Base-by-base conservation (phyloP, 768 basidiomycete genomes). In the Mycena vulgaris region DNA sequence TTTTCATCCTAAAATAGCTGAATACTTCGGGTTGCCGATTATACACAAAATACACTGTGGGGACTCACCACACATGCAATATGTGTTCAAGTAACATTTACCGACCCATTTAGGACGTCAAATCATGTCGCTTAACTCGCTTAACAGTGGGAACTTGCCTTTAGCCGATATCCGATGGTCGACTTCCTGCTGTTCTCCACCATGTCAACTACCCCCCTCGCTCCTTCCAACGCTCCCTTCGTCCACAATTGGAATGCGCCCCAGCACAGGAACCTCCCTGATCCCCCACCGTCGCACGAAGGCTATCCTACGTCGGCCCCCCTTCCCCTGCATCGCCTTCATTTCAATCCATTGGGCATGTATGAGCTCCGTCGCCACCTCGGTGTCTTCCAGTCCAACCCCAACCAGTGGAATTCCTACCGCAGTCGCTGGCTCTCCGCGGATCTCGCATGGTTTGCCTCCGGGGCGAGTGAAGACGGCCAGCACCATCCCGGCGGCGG, bases 361-460 rank as follows among this genome's bases (percentile, higher is more conserved):
- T 64, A 17, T 30, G 53, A 64, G 0, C 40, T 64, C 0, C 42
- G 63, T 0, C 63, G 53, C 16, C 63, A 30, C 16, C 52, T 65
- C 4, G 52, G 52, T 13, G 13, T 45, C 11, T 19, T 28, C 25
- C 1, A 16, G 1, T 14, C n/a, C n/a, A 37, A 63, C 6, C 53
- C 30, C 0, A 5, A 14, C 31, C n/a, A n/a, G n/a, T 64, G 40
- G 21, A 31, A 47, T 6, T 4, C 0, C 0, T 47, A 56, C 42
- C 52, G 13, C 3, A n/a, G 4, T 5, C 0, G 27, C 48, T 49
- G 28, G 48, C 28, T 7, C 17, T 14, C 31, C 3, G 7, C 40
- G 3, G 52, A 64, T 21, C 31, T 56, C 16, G 63, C 63, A 14
- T 64, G 63, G 63, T 35, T 64, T 28, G 52, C 53, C 2, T 8